Conservation (phyloP, 2,329 filamentous ascomycete genomes). For the Trichoderma lentiforme region DNA sequence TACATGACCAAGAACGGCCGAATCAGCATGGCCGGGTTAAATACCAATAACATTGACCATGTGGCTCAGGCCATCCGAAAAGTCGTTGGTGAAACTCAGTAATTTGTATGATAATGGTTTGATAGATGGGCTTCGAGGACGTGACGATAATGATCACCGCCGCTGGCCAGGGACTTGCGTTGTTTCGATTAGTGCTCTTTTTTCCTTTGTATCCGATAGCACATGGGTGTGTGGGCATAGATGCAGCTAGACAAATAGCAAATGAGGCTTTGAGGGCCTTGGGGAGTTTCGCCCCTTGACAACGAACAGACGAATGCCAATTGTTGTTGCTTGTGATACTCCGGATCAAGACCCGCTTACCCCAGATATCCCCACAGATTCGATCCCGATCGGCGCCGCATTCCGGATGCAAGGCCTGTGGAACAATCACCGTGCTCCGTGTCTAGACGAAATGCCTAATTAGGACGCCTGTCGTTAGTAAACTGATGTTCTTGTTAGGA, state of each 20-base stretch:
- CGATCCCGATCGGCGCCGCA: background rate
- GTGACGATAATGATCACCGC: background rate
- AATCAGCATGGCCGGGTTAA: conserved; percentile 97
- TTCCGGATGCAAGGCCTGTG: background rate
- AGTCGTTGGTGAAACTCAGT: conserved; percentile 55
- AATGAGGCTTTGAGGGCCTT: background rate
- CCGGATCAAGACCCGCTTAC: background rate
- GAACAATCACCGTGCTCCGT: background rate
- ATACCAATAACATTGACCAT: conserved; percentile 88
- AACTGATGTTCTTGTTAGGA: background rate
- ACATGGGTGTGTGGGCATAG: conserved; percentile 1
- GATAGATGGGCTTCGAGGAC: background rate
- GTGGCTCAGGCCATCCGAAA: conserved; percentile 86
- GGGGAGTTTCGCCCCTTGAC: background rate
- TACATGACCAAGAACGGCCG: conserved; percentile 98
- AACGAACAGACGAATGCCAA: background rate
- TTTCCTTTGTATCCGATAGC: background rate
- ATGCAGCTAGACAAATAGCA: conserved; percentile 7
- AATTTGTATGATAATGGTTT: conserved; percentile 16
- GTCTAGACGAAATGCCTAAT: background rate
- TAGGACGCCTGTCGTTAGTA: too few species aligned
- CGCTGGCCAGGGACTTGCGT: background rate
- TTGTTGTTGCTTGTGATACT: background rate
- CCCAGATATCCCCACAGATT: background rate
- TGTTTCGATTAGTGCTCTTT: background rate